phyloP scores from a whole-genome alignment of 2,329 filamentous ascomycete species.

The Fusarium siculi region DNA sequence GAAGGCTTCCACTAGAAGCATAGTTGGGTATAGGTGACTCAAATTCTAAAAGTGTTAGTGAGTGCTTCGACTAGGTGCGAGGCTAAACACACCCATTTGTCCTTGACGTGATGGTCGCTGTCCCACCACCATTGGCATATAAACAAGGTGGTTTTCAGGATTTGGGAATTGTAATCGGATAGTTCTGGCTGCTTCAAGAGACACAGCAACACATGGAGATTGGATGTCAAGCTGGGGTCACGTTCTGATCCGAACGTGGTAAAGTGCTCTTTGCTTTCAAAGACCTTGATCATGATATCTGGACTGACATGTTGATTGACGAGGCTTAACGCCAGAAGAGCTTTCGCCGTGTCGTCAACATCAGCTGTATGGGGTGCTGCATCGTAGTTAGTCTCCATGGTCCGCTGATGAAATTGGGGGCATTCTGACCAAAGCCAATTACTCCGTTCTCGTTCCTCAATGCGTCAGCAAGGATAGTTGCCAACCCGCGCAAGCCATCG shows the following conservation, averaged over 20 bases:
- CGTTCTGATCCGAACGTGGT: slow-evolving; percentile 2
- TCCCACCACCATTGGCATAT: not conserved
- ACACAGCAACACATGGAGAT: not conserved
- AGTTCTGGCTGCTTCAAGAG: not conserved
- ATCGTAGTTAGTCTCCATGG: fast-evolving
- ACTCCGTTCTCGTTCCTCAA: not conserved
- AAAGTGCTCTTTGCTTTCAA: not conserved
- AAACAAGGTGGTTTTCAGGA: not conserved
- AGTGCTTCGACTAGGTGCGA: fast-evolving
- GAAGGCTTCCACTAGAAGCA: not conserved
- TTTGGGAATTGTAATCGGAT: not conserved
- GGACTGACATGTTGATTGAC: not conserved
- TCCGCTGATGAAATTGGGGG: fast-evolving
- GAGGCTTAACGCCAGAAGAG: not conserved
- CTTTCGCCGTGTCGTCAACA: not conserved
- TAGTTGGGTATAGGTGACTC: not conserved
- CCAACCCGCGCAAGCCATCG: not conserved
- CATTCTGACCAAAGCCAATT: not conserved
- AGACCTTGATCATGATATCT: not conserved
- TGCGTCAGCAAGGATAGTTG: fast-evolving
- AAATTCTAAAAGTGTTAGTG: not conserved
- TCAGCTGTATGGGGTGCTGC: not conserved
- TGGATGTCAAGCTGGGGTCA: slow-evolving; percentile 1
- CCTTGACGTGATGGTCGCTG: not conserved
- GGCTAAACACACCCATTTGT: not conserved